These are phyloP conservation scores for Microdochium bolleyi DNA, from an alignment of 2,329 filamentous ascomycete genomes.

Conservation along the genomic window DNA sequence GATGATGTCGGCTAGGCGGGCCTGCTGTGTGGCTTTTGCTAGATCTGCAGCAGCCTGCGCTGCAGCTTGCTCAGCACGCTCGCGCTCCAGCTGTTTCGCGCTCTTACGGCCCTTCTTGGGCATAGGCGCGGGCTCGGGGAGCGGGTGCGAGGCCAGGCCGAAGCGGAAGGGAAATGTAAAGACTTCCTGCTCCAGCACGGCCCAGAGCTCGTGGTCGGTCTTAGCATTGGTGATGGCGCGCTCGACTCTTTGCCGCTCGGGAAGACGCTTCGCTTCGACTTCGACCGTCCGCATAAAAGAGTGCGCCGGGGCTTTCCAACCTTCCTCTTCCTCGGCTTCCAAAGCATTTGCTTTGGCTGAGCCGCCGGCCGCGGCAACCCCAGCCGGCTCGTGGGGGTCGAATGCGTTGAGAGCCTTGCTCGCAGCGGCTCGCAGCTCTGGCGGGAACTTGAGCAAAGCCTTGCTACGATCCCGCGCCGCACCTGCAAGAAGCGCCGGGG, in stretches of 20 bases:
- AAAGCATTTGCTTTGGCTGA: conserved; percentile 1
- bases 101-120: background rate
- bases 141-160: conserved; percentile 32
- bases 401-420: conserved; percentile 26
- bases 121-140: background rate
- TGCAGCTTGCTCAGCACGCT: conserved; percentile 6
- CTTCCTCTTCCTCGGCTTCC: conserved; percentile 4
- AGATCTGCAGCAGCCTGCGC: conserved; percentile 1
- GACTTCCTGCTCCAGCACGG: conserved; percentile 57
- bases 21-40: background rate
- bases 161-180: conserved; percentile 52
- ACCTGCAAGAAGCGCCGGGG: conserved; percentile 10
- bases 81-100: conserved; percentile 3
- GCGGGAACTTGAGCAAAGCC: conserved; percentile 29
- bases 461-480: conserved; percentile 21
- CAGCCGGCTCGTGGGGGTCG: conserved; percentile 7
- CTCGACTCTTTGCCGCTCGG: conserved; percentile 46
- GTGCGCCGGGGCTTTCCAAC: conserved; percentile 13
- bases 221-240: conserved; percentile 42
- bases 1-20: no score
- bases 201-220: conserved; percentile 60
- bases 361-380: background rate
- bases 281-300: conserved; percentile 18
- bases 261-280: conserved; percentile 27
- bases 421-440: conserved; percentile 29